Conservation (phyloP, 345 rosid genomes). For the Gossypium stocksii region DNA sequence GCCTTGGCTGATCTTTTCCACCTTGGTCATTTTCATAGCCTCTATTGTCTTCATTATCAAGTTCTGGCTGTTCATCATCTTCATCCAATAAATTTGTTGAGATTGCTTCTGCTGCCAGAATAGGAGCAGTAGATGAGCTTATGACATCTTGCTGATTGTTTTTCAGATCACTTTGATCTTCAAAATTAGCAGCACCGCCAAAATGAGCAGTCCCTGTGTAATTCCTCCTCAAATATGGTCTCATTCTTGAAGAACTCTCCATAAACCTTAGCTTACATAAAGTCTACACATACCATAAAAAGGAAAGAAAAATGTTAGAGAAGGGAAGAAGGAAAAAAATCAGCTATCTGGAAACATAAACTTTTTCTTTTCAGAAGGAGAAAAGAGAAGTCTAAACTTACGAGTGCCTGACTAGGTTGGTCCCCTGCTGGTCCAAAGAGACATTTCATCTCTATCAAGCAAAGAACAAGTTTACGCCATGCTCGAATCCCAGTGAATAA, state of each 20-base stretch:
- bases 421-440: slow-evolving; percentile 79
- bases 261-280: slow-evolving; percentile 92
- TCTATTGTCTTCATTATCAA: slow-evolving; percentile 49
- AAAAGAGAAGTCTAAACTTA: slow-evolving; percentile 29
- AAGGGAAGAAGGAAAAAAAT: not conserved
- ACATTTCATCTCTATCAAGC: slow-evolving; percentile 77
- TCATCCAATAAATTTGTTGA: slow-evolving; percentile 62
- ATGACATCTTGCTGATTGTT: slow-evolving; percentile 40
- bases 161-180: slow-evolving; percentile 47
- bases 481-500: slow-evolving; percentile 62
- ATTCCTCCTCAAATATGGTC: slow-evolving; percentile 73
- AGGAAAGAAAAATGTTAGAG: not conserved
- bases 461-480: slow-evolving; percentile 88
- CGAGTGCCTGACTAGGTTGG: slow-evolving; percentile 48
- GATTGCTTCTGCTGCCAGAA: slow-evolving; percentile 83
- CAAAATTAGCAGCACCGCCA: slow-evolving; percentile 86
- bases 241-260: slow-evolving; percentile 97
- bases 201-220: slow-evolving; percentile 77
- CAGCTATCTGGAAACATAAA: not conserved
- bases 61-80: slow-evolving; percentile 76
- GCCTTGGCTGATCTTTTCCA: slow-evolving; percentile 39
- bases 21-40: slow-evolving; percentile 34
- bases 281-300: slow-evolving; percentile 40
- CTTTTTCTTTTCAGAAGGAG: not conserved
- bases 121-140: slow-evolving; percentile 31